Base-by-base conservation (phyloP, 352 stramenopile genomes). In the Phytopythium aichiense region DNA sequence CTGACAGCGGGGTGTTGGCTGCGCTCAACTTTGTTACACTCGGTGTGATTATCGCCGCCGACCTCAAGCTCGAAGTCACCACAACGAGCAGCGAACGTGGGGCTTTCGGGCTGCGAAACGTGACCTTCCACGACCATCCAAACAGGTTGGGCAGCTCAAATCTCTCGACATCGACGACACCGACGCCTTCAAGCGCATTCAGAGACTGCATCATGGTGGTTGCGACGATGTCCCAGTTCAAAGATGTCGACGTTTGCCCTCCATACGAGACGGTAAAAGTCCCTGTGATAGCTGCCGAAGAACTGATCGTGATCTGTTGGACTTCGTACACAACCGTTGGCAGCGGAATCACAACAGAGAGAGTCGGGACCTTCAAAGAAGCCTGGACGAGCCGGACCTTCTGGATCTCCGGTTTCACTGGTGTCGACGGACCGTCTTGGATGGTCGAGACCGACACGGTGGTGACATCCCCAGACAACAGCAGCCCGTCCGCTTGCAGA, bases 41-140 rank as follows among this genome's bases (percentile, higher is more conserved):
- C 18, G 57, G 51, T 7, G 57, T 67, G 12, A 81, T 67, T 0
- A 45, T 35, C 1, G 46, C 11, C 15, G 37, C 23, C 6, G 67
- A 77, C 7, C 25, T 11, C 16, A 82, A 60, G 25, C 18, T 68
- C n/a, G 40, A 53, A 31, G 59, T 59, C 18, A 40, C 22, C 5
- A 73, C 37, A 15, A 45, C 58, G 13, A 79, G 4, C 23, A 82
- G 30, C 25, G 66, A 61, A 0, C 73, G 63, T n/a, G 60, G 50
- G 0, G 43, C 33, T 15, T 65, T 57, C 7, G 59, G 31, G 2
- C 52, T 59, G 9, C 59, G 31, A 40, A 79, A 79, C 2, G 71
- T 82, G 61, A 82, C 50, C n/a, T 64, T 53, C 68, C 71, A 79
- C 7, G 59, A 37, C 35, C 63, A 82, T 1, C 71, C 71, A 33